phyloP scores from a whole-genome alignment of 805 yeast genomes.

The Candida ortonii region DNA sequence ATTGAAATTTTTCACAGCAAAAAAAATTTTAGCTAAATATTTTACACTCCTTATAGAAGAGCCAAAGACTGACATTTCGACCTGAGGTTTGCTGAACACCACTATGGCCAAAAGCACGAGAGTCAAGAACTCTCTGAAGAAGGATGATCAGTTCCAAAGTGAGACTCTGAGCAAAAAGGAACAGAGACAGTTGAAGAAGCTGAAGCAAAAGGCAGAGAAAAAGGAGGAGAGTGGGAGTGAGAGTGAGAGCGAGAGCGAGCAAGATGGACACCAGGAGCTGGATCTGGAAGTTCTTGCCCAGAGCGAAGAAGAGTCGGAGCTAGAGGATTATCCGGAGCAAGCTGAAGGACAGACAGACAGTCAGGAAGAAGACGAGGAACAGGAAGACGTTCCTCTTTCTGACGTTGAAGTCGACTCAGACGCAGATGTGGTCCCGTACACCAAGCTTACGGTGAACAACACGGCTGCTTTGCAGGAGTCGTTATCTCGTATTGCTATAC shows the following conservation, averaged over 20 bases:
- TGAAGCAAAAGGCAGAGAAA: slow-evolving; percentile 28
- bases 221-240: slow-evolving; percentile 34
- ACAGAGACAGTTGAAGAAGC: slow-evolving; percentile 29
- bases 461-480: slow-evolving; percentile 75
- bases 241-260: slow-evolving; percentile 35
- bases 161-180: slow-evolving; percentile 59
- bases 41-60: no score
- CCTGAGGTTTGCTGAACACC: not conserved
- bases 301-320: slow-evolving; percentile 33
- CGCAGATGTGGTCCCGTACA: slow-evolving; percentile 90
- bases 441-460: slow-evolving; percentile 86
- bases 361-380: slow-evolving; percentile 63
- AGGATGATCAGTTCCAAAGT: slow-evolving; percentile 43
- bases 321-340: slow-evolving; percentile 17
- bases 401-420: slow-evolving; percentile 93
- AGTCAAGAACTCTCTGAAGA: slow-evolving; percentile 14
- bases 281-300: slow-evolving; percentile 24
- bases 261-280: slow-evolving; percentile 44
- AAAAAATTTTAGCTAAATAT: slow-evolving; percentile 5
- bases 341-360: slow-evolving; percentile 47
- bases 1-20: slow-evolving; percentile 7
- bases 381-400: slow-evolving; percentile 81
- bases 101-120: slow-evolving; percentile 20
- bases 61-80: not conserved
- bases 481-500: slow-evolving; percentile 62